These are phyloP conservation scores for Sporothrix inflata DNA, from an alignment of 2,329 filamentous ascomycete species.

Conservation along the genomic window DNA sequence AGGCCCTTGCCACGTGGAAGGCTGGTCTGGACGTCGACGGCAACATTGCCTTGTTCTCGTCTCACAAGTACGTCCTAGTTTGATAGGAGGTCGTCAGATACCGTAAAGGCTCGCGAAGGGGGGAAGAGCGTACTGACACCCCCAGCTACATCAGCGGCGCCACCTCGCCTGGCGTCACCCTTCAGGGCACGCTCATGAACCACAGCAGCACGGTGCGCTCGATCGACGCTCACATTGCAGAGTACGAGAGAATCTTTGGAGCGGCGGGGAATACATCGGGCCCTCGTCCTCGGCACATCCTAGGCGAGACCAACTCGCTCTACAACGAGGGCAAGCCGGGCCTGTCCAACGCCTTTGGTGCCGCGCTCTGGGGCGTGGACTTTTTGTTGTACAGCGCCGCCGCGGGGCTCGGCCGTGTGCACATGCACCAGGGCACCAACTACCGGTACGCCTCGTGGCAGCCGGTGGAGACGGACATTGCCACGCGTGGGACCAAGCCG, in stretches of 20 bases:
- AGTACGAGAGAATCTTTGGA: slow-evolving; percentile 49
- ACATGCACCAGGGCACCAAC: slow-evolving; percentile 68
- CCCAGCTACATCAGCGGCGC: slow-evolving; percentile 65
- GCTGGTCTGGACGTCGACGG: slow-evolving; percentile 54
- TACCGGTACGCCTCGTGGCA: slow-evolving; percentile 48
- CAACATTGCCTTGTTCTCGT: slow-evolving; percentile 57
- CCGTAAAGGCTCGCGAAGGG: no score
- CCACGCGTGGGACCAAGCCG: slow-evolving; percentile 60
- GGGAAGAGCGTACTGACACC: slow-evolving; percentile 22
- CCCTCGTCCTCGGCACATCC: slow-evolving; percentile 53
- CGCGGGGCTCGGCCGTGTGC: slow-evolving; percentile 58
- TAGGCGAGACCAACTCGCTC: slow-evolving; percentile 65
- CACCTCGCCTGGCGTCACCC: slow-evolving; percentile 61
- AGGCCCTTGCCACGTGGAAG: slow-evolving; percentile 56
- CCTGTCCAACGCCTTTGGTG: slow-evolving; percentile 66
- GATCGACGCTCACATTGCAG: slow-evolving; percentile 52
- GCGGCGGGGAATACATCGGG: slow-evolving; percentile 24
- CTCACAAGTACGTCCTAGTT: slow-evolving; percentile 62
- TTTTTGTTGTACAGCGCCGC: slow-evolving; percentile 63
- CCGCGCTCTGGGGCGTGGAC: slow-evolving; percentile 66
- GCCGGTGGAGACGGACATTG: slow-evolving; percentile 52
- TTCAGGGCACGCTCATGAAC: slow-evolving; percentile 66
- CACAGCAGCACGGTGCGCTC: slow-evolving; percentile 57
- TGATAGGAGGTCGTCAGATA: no score
- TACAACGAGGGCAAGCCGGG: slow-evolving; percentile 65